Base-by-base conservation (phyloP, 768 basidiomycete species). In the Boletus coccyginus region DNA sequence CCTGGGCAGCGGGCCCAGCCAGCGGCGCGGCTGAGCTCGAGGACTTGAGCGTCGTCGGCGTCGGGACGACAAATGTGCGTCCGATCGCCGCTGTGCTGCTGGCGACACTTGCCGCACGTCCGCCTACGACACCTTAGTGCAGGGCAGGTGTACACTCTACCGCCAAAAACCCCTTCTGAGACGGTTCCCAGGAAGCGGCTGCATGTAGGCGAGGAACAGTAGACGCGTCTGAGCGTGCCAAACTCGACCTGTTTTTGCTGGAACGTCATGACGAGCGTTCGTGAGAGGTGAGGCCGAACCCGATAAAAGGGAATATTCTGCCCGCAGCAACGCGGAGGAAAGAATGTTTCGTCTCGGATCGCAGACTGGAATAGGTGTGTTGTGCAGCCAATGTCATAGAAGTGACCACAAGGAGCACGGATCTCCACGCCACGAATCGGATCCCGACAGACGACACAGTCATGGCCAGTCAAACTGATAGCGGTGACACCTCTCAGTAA, bases 1-100 rank as follows among this genome's bases (percentile, higher is more conserved):
- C 74, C 74, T 5, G 77, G 76, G 52, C 76, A 78, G 13, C 70
- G 71, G 2, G 73, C 63, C 77, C 72, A 77, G 8, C 73, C 73
- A 19, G 64, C 38, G 8, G 60, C 29, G 4, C 55, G 56, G 24
- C 69, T 46, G 21, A 76, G 60, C 21, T 54, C 65, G 47, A 70
- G 65, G 13, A 73, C 65, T 7, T 65, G 62, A n/a, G 62, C 39
- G 8, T 67, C 66, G 2, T 55, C 60, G 19, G 58, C 58, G 21
- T 74, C 66, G 0, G 66, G 63, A 16, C 52, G 56, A 46, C 73
- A 74, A 16, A 16, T 16, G 43, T 74, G 70, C 3, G 49, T 65
- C 50, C 59, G 59, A 54, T 48, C 67, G 11, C 62, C 58, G 63
- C 57, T 52, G 71, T 67, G 36, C 7, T 50, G 50, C n/a, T 42